Base-by-base conservation (phyloP, 2,329 filamentous ascomycete genomes). In the Pseudogymnoascus sp. region DNA sequence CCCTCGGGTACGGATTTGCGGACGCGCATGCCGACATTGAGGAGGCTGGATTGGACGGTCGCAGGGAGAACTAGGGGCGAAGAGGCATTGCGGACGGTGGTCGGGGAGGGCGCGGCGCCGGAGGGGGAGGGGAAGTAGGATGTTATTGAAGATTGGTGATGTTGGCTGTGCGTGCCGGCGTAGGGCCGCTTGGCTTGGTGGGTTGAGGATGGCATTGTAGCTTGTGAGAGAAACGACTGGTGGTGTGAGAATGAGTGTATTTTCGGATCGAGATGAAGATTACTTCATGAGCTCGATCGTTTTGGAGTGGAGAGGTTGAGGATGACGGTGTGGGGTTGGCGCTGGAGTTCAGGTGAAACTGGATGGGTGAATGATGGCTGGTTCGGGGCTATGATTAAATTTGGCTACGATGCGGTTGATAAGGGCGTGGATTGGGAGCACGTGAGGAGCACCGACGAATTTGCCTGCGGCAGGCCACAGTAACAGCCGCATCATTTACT, bases 1-100 rank as follows among this genome's bases (percentile, higher is more conserved):
- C 93, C 93, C 74, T 97, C 93, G 0, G 92, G 89, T 6, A 98
- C 90, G 10, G 90, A 90, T 79, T 98, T 98, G 73, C 93, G 89
- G 61, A 98, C 84, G 23, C 93, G 88, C 92, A 97, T 97, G 71
- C 93, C 93, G 68, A 98, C 93, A 71, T 84, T 90, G 45, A 97
- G 81, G n/a, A 98, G 86, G 67, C 90, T 90, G 37, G 92, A 83
- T 76, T 96, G 91, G 34, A 96, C 81, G 6, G 80, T 80, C 23
- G 81, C 76, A 1, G 90, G 86, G 13, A 93, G 79, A 3, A 75
- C 70, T 3, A 85, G 84, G 14, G 79, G 76, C 8, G 76, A 73
- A 34, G 73, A 77, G 69, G 62, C 28, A 78, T 77, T 25, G 81
- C 75, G 45, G 73, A 69, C 11, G 80, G 81, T 19, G 75, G 73